A percentile compares a stretch with the other conserved stretches of the same genome.
phyloP scores from a whole-genome alignment of 2,329 filamentous ascomycete species.

The Venturia nashicola region DNA sequence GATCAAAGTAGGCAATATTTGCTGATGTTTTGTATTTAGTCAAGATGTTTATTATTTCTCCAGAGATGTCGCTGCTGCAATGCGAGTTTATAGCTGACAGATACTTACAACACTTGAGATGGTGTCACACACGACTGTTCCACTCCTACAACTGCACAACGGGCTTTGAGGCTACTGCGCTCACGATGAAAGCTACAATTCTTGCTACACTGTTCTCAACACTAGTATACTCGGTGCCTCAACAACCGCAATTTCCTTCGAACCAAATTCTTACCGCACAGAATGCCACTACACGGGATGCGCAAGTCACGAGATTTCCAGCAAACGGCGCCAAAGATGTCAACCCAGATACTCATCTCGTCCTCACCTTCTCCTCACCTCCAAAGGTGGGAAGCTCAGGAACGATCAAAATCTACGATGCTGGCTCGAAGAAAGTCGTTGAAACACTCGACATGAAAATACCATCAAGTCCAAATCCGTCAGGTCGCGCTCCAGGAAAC shows the following conservation, averaged over 20 bases:
- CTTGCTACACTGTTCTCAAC: neutral
- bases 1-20: neutral
- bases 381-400: constrained; percentile 9
- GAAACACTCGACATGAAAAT: constrained; percentile 11
- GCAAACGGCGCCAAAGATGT: constrained; percentile 8
- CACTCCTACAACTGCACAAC: neutral
- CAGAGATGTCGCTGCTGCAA: neutral
- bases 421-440: constrained; percentile 5
- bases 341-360: constrained; percentile 11
- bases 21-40: neutral
- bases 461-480: constrained; percentile 7
- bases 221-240: neutral
- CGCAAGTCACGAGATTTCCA: constrained; percentile 6
- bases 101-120: neutral
- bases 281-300: neutral
- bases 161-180: neutral
- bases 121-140: neutral
- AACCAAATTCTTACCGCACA: neutral
- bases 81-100: neutral
- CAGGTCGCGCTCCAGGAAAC: constrained; percentile 4
- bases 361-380: constrained; percentile 6
- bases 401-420: constrained; percentile 11
- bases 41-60: neutral
- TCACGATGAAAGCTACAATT: neutral
- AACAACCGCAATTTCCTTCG: neutral